Base-by-base conservation (phyloP, 2,329 filamentous ascomycete species). In the Capronia coronata region DNA sequence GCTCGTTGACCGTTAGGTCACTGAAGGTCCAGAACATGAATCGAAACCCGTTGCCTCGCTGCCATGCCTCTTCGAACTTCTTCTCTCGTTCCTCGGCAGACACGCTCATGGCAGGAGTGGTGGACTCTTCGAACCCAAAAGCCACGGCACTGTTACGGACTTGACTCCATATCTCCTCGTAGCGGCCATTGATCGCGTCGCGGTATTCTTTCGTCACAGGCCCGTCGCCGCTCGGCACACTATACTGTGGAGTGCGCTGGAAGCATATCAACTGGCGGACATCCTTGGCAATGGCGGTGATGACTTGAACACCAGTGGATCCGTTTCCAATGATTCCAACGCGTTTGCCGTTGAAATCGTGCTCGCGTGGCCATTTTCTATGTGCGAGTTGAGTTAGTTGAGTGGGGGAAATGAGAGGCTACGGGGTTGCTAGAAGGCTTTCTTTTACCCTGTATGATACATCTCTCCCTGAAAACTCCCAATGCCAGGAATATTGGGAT, bases 261-360 rank as follows among this genome's bases (percentile, higher is more conserved):
- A 70, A 68, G 27, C 55, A 61, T 13, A 55, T 56, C 34, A 68
- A 45, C 0, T 51, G 55, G 23, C 60, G 50, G 11, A 67, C 65
- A 49, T 61, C 68, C 23, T 51, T 30, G 16, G 57, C 46, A 10
- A 46, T 60, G 57, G 38, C 60, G 49, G 47, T 61, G 8, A 61
- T 62, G 18, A 60, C 54, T 38, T 73, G 70, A 2, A 73, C 66
- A 6, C 65, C 70, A 0, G 69, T 70, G 2, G 68, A 67, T 5
- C 70, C 70, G 7, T 67, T 71, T 1, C 70, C 70, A 14, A 73
- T 66, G 1, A 73, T 60, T 3, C 66, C 70, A 8, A 71, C 62
- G 3, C 65, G 65, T 41, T 58, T 59, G 14, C 45, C 47, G 2
- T 16, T 58, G 9, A 55, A 19, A 25, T 54, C 47, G 40, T 50